phyloP scores from a whole-genome alignment of 202 grass and related monocot genomes.

The Zoysia matrella region DNA sequence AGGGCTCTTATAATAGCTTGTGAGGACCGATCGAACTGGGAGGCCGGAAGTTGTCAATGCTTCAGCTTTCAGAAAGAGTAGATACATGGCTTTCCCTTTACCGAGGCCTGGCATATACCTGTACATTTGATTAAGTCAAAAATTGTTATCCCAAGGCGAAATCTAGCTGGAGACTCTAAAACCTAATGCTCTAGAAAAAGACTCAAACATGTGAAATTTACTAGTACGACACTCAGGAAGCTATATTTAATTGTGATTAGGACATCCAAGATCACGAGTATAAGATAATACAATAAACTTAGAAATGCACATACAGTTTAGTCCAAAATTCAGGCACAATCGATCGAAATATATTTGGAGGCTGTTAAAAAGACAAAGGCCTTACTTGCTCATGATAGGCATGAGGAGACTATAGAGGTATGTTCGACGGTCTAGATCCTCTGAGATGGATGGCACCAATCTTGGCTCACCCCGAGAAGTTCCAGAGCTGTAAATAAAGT shows the following conservation, averaged over 20 bases:
- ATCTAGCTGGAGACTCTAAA: slow-evolving; percentile 4
- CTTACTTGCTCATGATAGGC: slow-evolving; percentile 92
- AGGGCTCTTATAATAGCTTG: slow-evolving; percentile 88
- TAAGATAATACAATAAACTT: slow-evolving; percentile 16
- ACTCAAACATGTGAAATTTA: neutral
- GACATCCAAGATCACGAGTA: slow-evolving; percentile 12
- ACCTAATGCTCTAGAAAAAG: neutral
- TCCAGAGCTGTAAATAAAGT: slow-evolving; percentile 60
- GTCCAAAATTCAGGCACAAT: too few species aligned
- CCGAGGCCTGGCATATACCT: slow-evolving; percentile 64
- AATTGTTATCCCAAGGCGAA: slow-evolving; percentile 25
- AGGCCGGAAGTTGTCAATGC: slow-evolving; percentile 65
- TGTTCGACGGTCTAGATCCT: slow-evolving; percentile 79
- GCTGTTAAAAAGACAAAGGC: neutral
- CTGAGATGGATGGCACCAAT: slow-evolving; percentile 90
- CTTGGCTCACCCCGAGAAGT: slow-evolving; percentile 83
- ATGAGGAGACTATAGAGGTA: slow-evolving; percentile 87
- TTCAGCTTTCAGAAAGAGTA: slow-evolving; percentile 90
- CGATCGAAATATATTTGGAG: too few species aligned
- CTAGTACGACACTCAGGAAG: neutral
- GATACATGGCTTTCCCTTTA: slow-evolving; percentile 84
- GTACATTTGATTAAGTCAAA: slow-evolving; percentile 33
- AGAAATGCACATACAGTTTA: too few species aligned
- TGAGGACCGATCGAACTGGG: slow-evolving; percentile 75
- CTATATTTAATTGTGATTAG: slow-evolving; percentile 10